Evolutionary conservation across 352 stramenopile genomes (phyloP), one percentile per base, ranked within the genome.

Genomic region (Globisporangium radiosum): DNA sequence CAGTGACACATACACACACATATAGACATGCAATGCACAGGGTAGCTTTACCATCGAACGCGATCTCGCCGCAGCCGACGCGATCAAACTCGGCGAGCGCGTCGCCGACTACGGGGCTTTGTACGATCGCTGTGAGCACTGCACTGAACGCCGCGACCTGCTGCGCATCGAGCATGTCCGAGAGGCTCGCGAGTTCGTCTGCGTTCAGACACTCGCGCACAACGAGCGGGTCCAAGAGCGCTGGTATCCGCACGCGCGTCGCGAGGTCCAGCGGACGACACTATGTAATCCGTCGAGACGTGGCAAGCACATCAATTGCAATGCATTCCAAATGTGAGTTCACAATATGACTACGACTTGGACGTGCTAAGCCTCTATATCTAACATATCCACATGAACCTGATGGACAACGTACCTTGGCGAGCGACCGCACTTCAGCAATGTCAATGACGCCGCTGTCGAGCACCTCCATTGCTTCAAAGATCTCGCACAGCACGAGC

Each of bases 371-470:
- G 3, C 25, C 25, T 33, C 25, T 3, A 3, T 33, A 33, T 5
- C 13, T 5, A 17, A 47, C 43, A 7, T 47, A 15, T 2, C 13
- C 43, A 47, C 14, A 19, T 36, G 52, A 54, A 15, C n/a, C 0
- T 17, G 11, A 43, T 10, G 0, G n/a, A 14, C 11, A 36, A 3
- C 52, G 44, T 57, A 78, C 67, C 56, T 88, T 88, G 9, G 68
- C 58, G 5, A 90, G 63, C 10, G 79, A 91, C 0, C 81, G 75
- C 10, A 91, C 47, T 47, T 91, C 81, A 33, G 81, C 79, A 7
- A 91, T 84, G 4, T 88, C 81, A 14, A 88, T 73, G 57, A 84
- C 81, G 3, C 71, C 76, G 43, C 73, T 81, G 47, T 88, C 81
- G 5, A 69, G 54, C 0, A 71, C 62, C 56, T 91, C 81, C 74